phyloP scores from a whole-genome alignment of 169 alveolate species.

The Plasmodium gonderi region DNA sequence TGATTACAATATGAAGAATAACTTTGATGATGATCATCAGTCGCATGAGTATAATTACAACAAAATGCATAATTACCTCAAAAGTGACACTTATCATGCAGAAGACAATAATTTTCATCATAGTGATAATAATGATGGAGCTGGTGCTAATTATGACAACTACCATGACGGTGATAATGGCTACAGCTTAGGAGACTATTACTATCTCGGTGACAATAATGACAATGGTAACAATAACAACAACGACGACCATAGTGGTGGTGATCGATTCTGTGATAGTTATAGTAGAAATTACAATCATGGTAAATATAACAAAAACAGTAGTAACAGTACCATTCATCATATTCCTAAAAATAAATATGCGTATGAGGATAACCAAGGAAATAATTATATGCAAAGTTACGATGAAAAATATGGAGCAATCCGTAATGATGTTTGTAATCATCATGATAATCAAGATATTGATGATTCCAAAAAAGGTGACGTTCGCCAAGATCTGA shows the following conservation, averaged over 20 bases:
- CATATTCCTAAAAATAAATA: background rate
- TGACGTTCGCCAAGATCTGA: slow-evolving; percentile 1
- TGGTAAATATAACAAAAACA: background rate
- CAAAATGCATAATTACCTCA: background rate
- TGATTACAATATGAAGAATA: background rate
- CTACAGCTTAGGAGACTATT: too few relatives aligned
- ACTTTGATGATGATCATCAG: background rate
- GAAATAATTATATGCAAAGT: background rate
- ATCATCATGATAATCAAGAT: background rate
- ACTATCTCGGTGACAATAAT: background rate
- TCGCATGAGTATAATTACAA: background rate
- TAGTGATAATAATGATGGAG: background rate
- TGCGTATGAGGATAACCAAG: background rate
- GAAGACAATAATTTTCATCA: background rate
- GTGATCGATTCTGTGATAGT: background rate
- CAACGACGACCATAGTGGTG: background rate
- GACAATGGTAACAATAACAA: background rate
- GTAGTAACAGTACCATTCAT: background rate
- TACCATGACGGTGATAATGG: background rate
- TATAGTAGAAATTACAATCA: background rate
- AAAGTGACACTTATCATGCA: background rate
- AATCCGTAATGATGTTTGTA: background rate
- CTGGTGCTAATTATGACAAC: background rate
- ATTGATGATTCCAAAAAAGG: background rate
- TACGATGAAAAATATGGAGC: slow-evolving; percentile 3